These are phyloP conservation scores for Podospora didyma DNA, from an alignment of 495 filamentous ascomycete genomes.

Conservation along the genomic window DNA sequence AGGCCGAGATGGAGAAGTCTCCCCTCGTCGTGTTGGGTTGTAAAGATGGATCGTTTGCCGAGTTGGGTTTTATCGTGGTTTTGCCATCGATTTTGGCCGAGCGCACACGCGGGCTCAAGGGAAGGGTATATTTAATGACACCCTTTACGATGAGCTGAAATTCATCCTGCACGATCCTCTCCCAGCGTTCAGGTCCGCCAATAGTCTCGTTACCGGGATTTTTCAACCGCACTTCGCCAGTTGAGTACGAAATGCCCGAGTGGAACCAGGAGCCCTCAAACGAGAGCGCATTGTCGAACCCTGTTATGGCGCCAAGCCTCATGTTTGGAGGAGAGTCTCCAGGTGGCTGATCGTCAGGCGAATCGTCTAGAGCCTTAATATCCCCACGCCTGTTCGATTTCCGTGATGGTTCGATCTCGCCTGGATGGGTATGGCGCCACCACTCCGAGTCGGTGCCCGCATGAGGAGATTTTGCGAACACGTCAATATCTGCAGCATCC, in stretches of 20 bases:
- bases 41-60: slow-evolving; percentile 40
- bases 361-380: slow-evolving; percentile 33
- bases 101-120: slow-evolving; percentile 66
- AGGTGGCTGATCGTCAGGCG: slow-evolving; percentile 63
- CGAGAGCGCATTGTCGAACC: slow-evolving; percentile 78
- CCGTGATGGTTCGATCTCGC: slow-evolving; percentile 30
- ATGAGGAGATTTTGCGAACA: slow-evolving; percentile 89
- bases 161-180: slow-evolving; percentile 80
- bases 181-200: slow-evolving; percentile 86
- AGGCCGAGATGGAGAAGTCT: slow-evolving; percentile 12
- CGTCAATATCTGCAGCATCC: slow-evolving; percentile 77
- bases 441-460: slow-evolving; percentile 70
- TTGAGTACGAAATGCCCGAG: slow-evolving; percentile 57
- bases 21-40: slow-evolving; percentile 31
- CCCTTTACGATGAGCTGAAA: slow-evolving; percentile 91
- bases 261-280: slow-evolving; percentile 88
- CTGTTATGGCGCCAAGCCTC: slow-evolving; percentile 80
- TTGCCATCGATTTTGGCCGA: slow-evolving; percentile 49
- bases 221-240: slow-evolving; percentile 74
- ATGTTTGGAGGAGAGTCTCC: slow-evolving; percentile 69
- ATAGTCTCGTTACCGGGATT: slow-evolving; percentile 87
- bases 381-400: slow-evolving; percentile 12
- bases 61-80: slow-evolving; percentile 46
- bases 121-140: slow-evolving; percentile 82
- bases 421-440: slow-evolving; percentile 58